These are phyloP conservation scores for Epithele typhae DNA, from an alignment of 768 basidiomycete species.

Conservation along the genomic window DNA sequence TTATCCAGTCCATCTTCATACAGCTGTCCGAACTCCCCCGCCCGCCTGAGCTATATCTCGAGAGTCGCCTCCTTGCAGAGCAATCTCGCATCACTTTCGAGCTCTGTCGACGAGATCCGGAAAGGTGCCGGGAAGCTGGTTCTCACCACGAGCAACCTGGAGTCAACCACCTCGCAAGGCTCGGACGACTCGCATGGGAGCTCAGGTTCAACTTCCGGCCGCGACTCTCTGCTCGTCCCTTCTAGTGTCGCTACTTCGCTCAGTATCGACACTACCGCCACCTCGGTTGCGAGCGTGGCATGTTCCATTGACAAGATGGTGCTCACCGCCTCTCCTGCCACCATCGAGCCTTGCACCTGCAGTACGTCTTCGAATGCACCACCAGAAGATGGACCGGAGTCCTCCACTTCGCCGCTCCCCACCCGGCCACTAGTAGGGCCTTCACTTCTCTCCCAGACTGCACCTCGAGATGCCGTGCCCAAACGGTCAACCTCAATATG, in stretches of 20 bases:
- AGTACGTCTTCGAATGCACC: too few species aligned
- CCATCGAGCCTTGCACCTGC: too few species aligned
- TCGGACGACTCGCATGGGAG: constrained; percentile 22
- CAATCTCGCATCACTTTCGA: constrained; percentile 2
- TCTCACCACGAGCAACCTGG: constrained; percentile 3
- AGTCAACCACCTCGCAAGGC: constrained; percentile 11
- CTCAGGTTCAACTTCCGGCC: constrained; percentile 10
- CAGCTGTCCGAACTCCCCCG: constrained; percentile 21
- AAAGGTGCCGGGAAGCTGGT: constrained; percentile 13
- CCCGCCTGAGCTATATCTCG: constrained; percentile 21
- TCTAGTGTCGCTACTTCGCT: constrained; percentile 16
- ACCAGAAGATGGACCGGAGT: constrained; percentile 1
- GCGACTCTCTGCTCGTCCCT: constrained; percentile 12
- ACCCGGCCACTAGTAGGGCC: constrained; percentile 22
- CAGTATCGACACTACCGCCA: constrained; percentile 21
- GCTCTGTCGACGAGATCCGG: constrained; percentile 1
- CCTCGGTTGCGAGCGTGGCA: constrained; percentile 28
- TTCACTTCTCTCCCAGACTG: constrained; percentile 33
- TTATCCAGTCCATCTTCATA: constrained; percentile 49
- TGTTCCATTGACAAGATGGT: constrained; percentile 19
- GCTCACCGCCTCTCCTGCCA: too few species aligned
- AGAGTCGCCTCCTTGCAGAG: constrained; percentile 19
- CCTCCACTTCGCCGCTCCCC: constrained; percentile 6
- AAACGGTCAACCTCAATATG: constrained; percentile 14
- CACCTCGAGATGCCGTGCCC: constrained; percentile 24